Base-by-base conservation (phyloP, 805 yeast genomes). In the baker's yeast (Saccharomyces cerevisiae) region DNA sequence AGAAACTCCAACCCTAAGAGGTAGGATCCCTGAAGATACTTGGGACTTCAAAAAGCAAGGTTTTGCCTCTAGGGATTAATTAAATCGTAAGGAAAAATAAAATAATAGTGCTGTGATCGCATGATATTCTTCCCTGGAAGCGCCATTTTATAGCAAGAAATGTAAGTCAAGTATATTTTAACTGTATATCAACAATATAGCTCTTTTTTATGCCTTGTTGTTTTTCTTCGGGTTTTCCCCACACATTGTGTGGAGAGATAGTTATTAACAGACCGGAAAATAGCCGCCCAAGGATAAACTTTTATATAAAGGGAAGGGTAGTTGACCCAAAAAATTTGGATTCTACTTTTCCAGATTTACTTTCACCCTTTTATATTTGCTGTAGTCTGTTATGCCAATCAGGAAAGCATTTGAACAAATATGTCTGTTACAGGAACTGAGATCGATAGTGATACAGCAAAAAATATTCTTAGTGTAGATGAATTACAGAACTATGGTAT, bases 1-100 rank as follows among this genome's bases (percentile, higher is more conserved):
- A 57, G 98, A 94, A 79, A 81, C 87, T 55, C 91, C 94, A 66
- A 85, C 83, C 62, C 82, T 91, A 74, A 89, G 99, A 81, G 99
- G 99, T 60, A 88, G 99, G 81, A 85, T 91, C 68, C 85, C 95
- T 63, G 95, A 89, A 66, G 99, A 92, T 77, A 84, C 96, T 68
- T 92, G 96, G 95, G 81, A 82, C 73, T 87, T 86, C 76, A 60
- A 65, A 49, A 76, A 75, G 69, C 70, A 73, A 57, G 78, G 73
- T 56, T 74, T 82, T 55, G 73, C 73, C 49, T 58, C 54, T 59
- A 63, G 66, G 58, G 63, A 59, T 47, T 66, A 59, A 57, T 46
- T 64, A 59, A 59, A 57, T 14, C 10, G 48, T 17, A 24, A 22
- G 10, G 28, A n/a, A 24, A 22, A 29, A 17, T 11, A 24, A 9